A percentile compares a stretch with the other conserved stretches of the same genome.
Evolutionary conservation across 169 alveolate species (phyloP).

Genomic region (Ichthyophthirius multifiliis): DNA sequence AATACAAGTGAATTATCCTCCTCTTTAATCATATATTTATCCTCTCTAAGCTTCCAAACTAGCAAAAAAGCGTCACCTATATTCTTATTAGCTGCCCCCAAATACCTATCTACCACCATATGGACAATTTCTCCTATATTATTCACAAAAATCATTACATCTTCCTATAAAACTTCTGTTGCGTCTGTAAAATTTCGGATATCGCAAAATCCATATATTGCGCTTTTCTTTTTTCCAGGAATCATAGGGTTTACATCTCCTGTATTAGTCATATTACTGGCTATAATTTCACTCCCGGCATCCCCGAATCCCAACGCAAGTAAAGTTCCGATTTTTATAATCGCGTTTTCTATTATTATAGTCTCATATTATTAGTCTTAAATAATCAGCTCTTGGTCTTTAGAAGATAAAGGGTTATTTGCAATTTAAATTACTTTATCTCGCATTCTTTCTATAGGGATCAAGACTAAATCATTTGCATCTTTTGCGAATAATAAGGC

Average conservation of each 20-base stretch:
- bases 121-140: conserved; percentile 88
- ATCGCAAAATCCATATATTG: conserved; percentile 84
- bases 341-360: conserved; percentile 84
- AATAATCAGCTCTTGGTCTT: conserved; percentile 28
- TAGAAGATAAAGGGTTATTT: conserved; percentile 63
- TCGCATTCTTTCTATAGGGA: conserved; percentile 89
- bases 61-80: conserved; percentile 63
- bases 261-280: conserved; percentile 64
- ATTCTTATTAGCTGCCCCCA: conserved; percentile 82
- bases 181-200: conserved; percentile 79
- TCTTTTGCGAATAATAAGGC: conserved; percentile 69
- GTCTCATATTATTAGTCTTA: conserved; percentile 71
- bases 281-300: conserved; percentile 81
- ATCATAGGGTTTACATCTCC: conserved; percentile 77
- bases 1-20: conserved; percentile 15
- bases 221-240: conserved; percentile 80
- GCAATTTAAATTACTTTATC: conserved; percentile 71
- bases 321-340: conserved; percentile 86
- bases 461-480: conserved; percentile 69
- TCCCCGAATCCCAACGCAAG: conserved; percentile 84
- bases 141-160: conserved; percentile 84
- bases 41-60: conserved; percentile 26
- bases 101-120: conserved; percentile 69
- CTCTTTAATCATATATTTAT: conserved; percentile 21
- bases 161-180: conserved; percentile 64